These are phyloP conservation scores for Aaosphaeria pasadenensis DNA, from an alignment of 2,329 filamentous ascomycete genomes.

Conservation along the genomic window DNA sequence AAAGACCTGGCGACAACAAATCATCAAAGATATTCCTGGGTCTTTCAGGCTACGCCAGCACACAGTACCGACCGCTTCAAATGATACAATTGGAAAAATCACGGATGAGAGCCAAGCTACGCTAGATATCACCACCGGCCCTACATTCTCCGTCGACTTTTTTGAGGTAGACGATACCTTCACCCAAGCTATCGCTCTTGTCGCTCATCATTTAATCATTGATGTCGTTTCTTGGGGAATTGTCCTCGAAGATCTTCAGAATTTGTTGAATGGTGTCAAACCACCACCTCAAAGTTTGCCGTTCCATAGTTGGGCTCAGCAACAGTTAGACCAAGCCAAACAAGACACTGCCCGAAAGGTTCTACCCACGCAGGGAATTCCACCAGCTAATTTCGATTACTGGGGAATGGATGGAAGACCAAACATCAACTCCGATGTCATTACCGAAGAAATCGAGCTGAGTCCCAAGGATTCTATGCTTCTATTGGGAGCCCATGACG, in stretches of 20 bases:
- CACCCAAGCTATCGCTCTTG: constrained; percentile 36
- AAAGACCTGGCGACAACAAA: constrained; percentile 30
- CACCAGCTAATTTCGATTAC: constrained; percentile 28
- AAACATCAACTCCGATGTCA: constrained; percentile 34
- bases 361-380: constrained; percentile 23
- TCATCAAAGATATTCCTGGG: constrained; percentile 18
- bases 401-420: constrained; percentile 35
- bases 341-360: constrained; percentile 19
- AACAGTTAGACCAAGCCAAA: constrained; percentile 28
- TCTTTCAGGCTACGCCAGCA: constrained; percentile 27
- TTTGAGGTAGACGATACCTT: constrained; percentile 34
- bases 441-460: constrained; percentile 27
- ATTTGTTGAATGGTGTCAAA: constrained; percentile 22
- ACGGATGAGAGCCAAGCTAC: constrained; percentile 29
- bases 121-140: constrained; percentile 32
- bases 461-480: constrained; percentile 31
- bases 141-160: constrained; percentile 43
- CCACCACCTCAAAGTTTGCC: constrained; percentile 28
- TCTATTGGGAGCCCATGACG: constrained; percentile 29
- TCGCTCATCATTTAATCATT: constrained; percentile 34
- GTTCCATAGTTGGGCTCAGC: constrained; percentile 36
- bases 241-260: constrained; percentile 37
- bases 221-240: constrained; percentile 41
- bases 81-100: constrained; percentile 14
- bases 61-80: constrained; percentile 7